Base-by-base conservation (phyloP, 176 grass and related monocot genomes). In the Zizania latifolia region DNA sequence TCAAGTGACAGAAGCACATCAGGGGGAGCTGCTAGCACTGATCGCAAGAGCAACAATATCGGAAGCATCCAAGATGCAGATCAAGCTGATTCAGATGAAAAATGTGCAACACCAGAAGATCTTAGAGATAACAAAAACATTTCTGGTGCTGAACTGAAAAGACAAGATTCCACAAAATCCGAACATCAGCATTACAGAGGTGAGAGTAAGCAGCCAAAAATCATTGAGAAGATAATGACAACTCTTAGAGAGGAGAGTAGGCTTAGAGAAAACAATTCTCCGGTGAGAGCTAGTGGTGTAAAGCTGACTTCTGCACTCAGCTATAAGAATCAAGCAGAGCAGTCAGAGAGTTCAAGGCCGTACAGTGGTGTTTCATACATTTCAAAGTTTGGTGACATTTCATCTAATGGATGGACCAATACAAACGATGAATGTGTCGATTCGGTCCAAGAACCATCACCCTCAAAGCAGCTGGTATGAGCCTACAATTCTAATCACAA, bases 161-260 rank as follows among this genome's bases (percentile, higher is more conserved):
- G 90, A 75, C 83, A 88, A 78, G 84, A 87, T 80, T 85, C 89
- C 3, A 70, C 48, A 4, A 92, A 92, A 82, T 79, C 35, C 43
- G 58, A 83, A 32, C 58, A 83, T 80, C 82, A 85, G 12, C 87
- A 83, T 76, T 73, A 81, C 63, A 89, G 82, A 78, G 59, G 62
- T 55, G 88, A 89, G 78, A 76, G 21, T 77, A 93, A 91, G 53
- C 83, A 93, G 61, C 89, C 94, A 26, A 98, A 92, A 85, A 89
- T 84, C 73, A 78, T 87, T 62, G 90, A 94, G 77, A 85, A 87
- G 73, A 98, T 94, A 81, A 78, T 92, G 75, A 87, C 74, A 70
- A 84, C 84, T 37, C 85, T 94, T 58, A 92, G 81, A 90, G 91
- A 92, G 71, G 90, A 89, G 54, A 78, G 69, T 32, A 91, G 74